Conservation (phyloP, 371 early-diverging fungal genomes). For the Mucor irregularis region DNA sequence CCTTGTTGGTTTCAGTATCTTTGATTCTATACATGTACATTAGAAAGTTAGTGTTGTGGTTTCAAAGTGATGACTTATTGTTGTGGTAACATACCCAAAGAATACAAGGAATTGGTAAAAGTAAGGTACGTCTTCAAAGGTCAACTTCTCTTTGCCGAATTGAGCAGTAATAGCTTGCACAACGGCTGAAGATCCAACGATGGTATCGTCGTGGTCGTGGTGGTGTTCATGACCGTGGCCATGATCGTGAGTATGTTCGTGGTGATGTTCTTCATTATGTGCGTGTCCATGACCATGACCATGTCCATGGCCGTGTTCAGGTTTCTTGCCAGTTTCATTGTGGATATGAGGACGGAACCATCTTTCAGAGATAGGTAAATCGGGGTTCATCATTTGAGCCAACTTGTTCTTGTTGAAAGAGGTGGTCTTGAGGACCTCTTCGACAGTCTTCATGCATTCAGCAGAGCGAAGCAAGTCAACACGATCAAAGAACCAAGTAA, state of each 20-base stretch:
- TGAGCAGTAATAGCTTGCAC: slow-evolving; percentile 4
- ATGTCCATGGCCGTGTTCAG: neutral
- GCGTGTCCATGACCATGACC: neutral
- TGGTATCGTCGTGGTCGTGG: slow-evolving; percentile 6
- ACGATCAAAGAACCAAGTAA: slow-evolving; percentile 30
- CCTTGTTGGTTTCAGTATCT: slow-evolving; percentile 11
- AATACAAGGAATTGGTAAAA: slow-evolving; percentile 11
- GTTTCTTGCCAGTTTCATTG: neutral
- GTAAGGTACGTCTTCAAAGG: slow-evolving; percentile 9
- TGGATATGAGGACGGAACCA: slow-evolving; percentile 9
- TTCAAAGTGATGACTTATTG: no score
- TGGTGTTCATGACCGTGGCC: neutral
- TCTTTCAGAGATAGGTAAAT: slow-evolving; percentile 9
- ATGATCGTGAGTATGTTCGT: neutral
- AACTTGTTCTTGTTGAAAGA: slow-evolving; percentile 6
- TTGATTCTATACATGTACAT: slow-evolving; percentile 15
- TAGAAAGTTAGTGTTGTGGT: neutral
- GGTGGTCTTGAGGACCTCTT: slow-evolving; percentile 1
- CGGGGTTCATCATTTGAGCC: slow-evolving; percentile 1
- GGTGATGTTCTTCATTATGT: neutral
- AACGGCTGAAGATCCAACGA: slow-evolving; percentile 5
- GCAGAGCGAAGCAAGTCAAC: slow-evolving; percentile 20
- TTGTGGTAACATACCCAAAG: slow-evolving; percentile 19
- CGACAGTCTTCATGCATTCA: neutral
- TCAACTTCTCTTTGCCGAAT: slow-evolving; percentile 20